These are phyloP conservation scores for Pichia sp. DNA, from an alignment of 1,139 yeast species.

Conservation along the genomic window DNA sequence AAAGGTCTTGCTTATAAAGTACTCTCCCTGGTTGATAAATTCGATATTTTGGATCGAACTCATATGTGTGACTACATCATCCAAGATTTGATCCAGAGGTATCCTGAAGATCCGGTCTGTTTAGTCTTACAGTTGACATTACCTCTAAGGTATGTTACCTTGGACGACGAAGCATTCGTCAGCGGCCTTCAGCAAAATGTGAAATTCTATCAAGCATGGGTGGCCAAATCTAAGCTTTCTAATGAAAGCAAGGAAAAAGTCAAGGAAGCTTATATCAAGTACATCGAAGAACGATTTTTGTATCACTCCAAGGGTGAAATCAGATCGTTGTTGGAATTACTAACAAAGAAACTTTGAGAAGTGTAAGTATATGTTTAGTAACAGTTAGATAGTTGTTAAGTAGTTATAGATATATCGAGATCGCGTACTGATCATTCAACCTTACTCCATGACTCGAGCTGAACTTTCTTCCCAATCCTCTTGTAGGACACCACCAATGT, in stretches of 20 bases:
- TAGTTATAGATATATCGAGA: neutral
- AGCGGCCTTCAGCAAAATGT: constrained; percentile 64
- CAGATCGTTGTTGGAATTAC: constrained; percentile 21
- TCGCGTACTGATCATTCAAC: constrained; percentile 19
- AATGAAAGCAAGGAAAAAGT: constrained; percentile 39
- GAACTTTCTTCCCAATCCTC: constrained; percentile 21
- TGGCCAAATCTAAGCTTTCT: constrained; percentile 23
- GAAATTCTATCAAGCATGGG: constrained; percentile 58
- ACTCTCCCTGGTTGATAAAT: constrained; percentile 58
- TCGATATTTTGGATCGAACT: constrained; percentile 63
- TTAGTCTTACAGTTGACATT: constrained; percentile 57
- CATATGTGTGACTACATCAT: constrained; percentile 65
- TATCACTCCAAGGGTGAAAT: constrained; percentile 21
- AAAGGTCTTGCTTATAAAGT: constrained; percentile 40
- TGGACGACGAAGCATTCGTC: constrained; percentile 48
- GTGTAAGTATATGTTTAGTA: neutral
- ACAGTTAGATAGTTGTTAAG: neutral
- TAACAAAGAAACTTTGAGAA: constrained; percentile 24
- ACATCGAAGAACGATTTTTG: constrained; percentile 22
- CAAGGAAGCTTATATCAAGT: constrained; percentile 42
- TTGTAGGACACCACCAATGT: constrained; percentile 17
- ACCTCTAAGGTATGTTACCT: constrained; percentile 54
- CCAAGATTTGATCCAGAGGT: constrained; percentile 42
- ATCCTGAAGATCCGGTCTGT: constrained; percentile 40
- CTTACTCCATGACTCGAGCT: constrained; percentile 23